phyloP scores from a whole-genome alignment of 2,329 filamentous ascomycete genomes.

The Aureobasidium sp. region DNA sequence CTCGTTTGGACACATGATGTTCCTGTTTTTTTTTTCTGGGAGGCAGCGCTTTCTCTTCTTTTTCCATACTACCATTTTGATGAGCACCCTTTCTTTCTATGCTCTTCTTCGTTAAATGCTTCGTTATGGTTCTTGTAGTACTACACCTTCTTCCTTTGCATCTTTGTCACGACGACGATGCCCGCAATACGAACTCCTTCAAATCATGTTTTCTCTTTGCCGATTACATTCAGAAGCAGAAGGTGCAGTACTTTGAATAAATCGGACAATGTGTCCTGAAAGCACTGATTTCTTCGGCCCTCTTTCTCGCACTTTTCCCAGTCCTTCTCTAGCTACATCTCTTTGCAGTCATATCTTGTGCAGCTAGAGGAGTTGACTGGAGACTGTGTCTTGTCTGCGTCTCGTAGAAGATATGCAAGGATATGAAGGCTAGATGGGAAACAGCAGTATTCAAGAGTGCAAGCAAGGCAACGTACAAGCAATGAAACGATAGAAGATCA shows the following conservation, averaged over 20 bases:
- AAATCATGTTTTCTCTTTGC: neutral
- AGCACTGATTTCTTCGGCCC: too few relatives aligned
- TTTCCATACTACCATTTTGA: neutral
- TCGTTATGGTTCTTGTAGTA: neutral
- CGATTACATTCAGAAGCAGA: too few relatives aligned
- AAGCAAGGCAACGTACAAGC: too few relatives aligned
- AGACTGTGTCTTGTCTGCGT: too few relatives aligned
- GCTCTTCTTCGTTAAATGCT: neutral
- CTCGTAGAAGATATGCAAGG: neutral
- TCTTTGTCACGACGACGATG: neutral
- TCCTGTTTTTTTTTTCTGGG: neutral
- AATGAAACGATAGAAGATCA: too few relatives aligned
- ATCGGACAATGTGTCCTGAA: too few relatives aligned
- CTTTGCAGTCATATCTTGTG: too few relatives aligned
- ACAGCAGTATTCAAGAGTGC: too few relatives aligned
- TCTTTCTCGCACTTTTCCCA: too few relatives aligned
- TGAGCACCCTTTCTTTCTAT: neutral
- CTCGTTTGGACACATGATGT: neutral
- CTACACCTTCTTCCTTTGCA: neutral
- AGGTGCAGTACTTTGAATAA: too few relatives aligned
- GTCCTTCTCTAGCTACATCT: too few relatives aligned
- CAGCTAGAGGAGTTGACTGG: too few relatives aligned
- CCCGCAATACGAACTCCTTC: neutral
- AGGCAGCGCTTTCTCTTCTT: neutral
- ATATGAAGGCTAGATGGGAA: neutral